These are phyloP conservation scores for Paratrypanosoma confusum DNA, from an alignment of 208 protist genomes.

Conservation along the genomic window DNA sequence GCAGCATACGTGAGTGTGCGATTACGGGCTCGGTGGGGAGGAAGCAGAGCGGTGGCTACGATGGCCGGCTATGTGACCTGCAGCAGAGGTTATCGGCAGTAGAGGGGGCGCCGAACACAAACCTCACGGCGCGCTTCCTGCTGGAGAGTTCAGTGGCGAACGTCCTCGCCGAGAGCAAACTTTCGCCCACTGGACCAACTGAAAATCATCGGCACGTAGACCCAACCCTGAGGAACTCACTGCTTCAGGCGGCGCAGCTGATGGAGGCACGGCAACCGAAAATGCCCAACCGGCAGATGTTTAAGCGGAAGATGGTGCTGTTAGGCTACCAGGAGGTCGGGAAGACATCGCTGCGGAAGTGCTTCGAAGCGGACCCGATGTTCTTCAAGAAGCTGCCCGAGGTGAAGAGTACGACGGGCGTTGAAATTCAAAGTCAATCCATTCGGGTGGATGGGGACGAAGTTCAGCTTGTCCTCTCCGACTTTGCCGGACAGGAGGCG, in stretches of 20 bases:
- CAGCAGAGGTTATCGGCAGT: conserved; percentile 36
- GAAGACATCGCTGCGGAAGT: conserved; percentile 84
- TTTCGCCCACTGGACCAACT: background rate
- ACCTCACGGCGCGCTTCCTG: conserved; percentile 42
- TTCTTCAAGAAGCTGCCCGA: conserved; percentile 71
- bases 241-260: conserved; percentile 3
- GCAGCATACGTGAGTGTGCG: too few species aligned
- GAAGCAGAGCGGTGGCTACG: too few species aligned
- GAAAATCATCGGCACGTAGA: conserved; percentile 9
- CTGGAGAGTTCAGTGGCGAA: conserved; percentile 23
- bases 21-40: too few species aligned
- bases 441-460: conserved; percentile 40
- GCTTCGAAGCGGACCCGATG: conserved; percentile 75
- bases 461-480: conserved; percentile 58
- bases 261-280: conserved; percentile 13
- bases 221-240: background rate
- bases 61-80: conserved; percentile 46
- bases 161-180: background rate
- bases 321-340: conserved; percentile 82
- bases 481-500: conserved; percentile 81
- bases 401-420: conserved; percentile 70
- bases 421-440: conserved; percentile 56
- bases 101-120: conserved; percentile 16
- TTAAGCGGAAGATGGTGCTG: conserved; percentile 70
- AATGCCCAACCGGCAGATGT: conserved; percentile 51